Base-by-base conservation (phyloP, 108 stramenopile species). In the Mediolabrus comicus region DNA sequence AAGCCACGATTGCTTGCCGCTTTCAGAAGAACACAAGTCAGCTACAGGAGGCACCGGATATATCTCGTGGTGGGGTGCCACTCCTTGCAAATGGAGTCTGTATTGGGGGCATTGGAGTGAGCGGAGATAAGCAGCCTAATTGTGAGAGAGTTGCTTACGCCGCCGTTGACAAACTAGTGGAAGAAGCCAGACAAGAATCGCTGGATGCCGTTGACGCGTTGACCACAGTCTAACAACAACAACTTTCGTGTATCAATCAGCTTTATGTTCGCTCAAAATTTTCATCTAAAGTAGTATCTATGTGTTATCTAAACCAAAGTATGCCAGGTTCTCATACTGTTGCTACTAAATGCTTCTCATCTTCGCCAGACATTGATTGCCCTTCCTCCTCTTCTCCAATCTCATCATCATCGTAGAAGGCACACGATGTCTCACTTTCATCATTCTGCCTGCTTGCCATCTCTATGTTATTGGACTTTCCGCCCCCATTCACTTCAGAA, bases 361-460 rank as follows among this genome's bases (percentile, higher is more conserved):
- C 80, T 34, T 51, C 72, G 27, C 49, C 85, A 53, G 64, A 72
- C 13, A 69, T 69, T 8, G 59, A 82, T 51, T 91, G 86, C 25
- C 82, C 87, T 38, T 94, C 90, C 32, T 85, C 85, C 22, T 85
- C 88, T 14, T 66, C 74, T 19, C 85, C 87, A 29, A 80, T 72
- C 60, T 92, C 90, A 34, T 88, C 90, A 36, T 92, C 91, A 5
- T 87, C 75, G 29, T 83, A 79, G 26, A 93, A 77, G 4, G 87
- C 93, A 74, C 96, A 96, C 56, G 86, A 87, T 6, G 92, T 94
- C 51, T 90, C 91, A 29, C 72, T 81, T 9, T 46, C 72, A 26
- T 82, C 85, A 60, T 86, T 91, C 62, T 92, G 92, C n/a, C 26
- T 59, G 28, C 59, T 72, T 28, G 84, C 92, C 83, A 95, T 78